Evolutionary conservation across 768 basidiomycete species (phyloP).

Genomic region (Mrakia hoshinonis): DNA sequence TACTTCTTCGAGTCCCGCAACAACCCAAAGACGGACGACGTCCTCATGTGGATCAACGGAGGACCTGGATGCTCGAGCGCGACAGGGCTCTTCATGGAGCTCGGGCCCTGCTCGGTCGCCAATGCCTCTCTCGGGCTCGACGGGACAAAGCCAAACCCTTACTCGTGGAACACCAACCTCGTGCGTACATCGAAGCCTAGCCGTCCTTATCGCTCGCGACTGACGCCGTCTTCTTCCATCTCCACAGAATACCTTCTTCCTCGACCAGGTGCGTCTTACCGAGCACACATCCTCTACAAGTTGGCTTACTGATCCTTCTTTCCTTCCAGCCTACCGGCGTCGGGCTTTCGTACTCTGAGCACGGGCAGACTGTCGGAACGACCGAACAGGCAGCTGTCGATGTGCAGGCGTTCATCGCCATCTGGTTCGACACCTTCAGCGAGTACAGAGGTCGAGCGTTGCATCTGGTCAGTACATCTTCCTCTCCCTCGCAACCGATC

Average conservation of each 20-base stretch:
- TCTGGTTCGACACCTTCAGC: slow-evolving; percentile 66
- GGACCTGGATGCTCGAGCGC: slow-evolving; percentile 2
- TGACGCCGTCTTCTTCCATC: neutral
- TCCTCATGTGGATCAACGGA: slow-evolving; percentile 30
- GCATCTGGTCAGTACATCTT: slow-evolving; percentile 44
- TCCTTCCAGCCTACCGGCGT: slow-evolving; percentile 30
- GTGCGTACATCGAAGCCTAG: neutral
- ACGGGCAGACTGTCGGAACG: slow-evolving; percentile 39
- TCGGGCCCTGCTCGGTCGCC: slow-evolving; percentile 22
- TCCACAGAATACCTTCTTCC: slow-evolving; percentile 31
- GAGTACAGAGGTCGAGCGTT: slow-evolving; percentile 60
- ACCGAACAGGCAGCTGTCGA: slow-evolving; percentile 62
- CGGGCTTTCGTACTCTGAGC: slow-evolving; percentile 31
- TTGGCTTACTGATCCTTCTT: neutral
- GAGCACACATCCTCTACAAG: too few relatives aligned
- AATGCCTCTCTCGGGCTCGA: slow-evolving; percentile 12
- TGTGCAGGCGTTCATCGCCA: slow-evolving; percentile 59
- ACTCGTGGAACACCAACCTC: slow-evolving; percentile 30
- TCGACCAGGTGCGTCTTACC: slow-evolving; percentile 4
- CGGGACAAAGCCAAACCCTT: slow-evolving; percentile 28
- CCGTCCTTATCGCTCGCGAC: too few relatives aligned
- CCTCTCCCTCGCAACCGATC: neutral
- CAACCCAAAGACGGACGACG: slow-evolving; percentile 28
- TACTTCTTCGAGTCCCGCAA: slow-evolving; percentile 29
- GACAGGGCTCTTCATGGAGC: neutral